These are phyloP conservation scores for Fistulinella prunicolor DNA, from an alignment of 768 basidiomycete genomes.

Conservation along the genomic window DNA sequence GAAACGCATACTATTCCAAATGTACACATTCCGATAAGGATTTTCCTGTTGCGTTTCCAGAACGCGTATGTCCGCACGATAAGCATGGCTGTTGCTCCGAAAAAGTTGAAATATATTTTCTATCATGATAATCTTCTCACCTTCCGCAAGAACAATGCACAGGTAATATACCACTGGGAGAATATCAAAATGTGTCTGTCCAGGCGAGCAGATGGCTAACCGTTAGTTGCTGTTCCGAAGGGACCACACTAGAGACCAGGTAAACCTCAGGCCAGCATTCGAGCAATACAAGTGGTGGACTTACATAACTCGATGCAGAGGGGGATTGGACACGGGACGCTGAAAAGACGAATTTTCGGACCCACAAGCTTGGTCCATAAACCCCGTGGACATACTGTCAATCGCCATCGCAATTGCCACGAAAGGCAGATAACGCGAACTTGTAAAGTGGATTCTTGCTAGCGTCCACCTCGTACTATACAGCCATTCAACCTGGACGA, in stretches of 20 bases:
- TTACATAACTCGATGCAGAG: slow-evolving; percentile 8
- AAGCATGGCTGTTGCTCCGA: slow-evolving; percentile 12
- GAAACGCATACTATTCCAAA: slow-evolving; percentile 8
- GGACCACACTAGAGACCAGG: slow-evolving; percentile 8
- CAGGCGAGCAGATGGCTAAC: background rate
- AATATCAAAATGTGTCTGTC: background rate
- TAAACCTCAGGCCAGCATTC: background rate
- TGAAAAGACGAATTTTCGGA: background rate
- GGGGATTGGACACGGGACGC: slow-evolving; percentile 3
- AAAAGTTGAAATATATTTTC: background rate
- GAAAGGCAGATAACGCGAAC: slow-evolving; percentile 24
- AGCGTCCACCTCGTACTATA: slow-evolving; percentile 15
- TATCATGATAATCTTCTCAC: slow-evolving; percentile 2
- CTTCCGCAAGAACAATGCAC: slow-evolving; percentile 16
- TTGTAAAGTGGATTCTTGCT: slow-evolving; percentile 16
- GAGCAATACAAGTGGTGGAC: background rate
- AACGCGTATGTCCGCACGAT: slow-evolving; percentile 19
- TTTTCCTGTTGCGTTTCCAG: slow-evolving; percentile 16
- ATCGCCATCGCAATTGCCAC: slow-evolving; percentile 13
- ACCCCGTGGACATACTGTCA: slow-evolving; percentile 1
- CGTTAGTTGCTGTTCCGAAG: slow-evolving; percentile 8
- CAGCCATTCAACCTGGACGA: slow-evolving; percentile 18
- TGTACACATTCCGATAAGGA: slow-evolving; percentile 15
- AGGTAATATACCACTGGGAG: slow-evolving; percentile 13
- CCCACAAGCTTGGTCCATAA: background rate